Percentiles rank a stretch among this genome's conserved stretches.
phyloP scores from a whole-genome alignment of 2,329 filamentous ascomycete genomes.

The Fusarium piperis region DNA sequence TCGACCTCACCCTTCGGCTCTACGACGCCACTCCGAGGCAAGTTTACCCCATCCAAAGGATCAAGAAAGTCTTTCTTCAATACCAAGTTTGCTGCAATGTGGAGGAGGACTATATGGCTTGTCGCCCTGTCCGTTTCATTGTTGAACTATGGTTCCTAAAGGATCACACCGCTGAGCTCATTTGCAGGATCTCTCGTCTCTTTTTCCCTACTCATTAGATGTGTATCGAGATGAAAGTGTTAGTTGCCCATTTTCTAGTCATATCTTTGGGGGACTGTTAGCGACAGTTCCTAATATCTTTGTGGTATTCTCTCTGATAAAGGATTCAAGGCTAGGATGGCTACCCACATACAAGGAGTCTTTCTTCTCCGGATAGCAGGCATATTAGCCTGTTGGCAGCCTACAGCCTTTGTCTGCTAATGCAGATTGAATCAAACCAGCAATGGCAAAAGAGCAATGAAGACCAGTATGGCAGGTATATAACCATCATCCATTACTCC shows the following conservation, averaged over 20 bases:
- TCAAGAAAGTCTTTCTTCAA: neutral
- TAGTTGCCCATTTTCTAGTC: neutral
- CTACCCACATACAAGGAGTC: neutral
- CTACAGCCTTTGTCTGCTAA: neutral
- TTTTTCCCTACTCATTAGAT: neutral
- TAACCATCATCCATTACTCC: neutral
- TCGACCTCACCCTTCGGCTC: neutral
- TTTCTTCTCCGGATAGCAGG: neutral
- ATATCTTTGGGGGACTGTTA: rapidly evolving
- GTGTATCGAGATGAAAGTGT: neutral
- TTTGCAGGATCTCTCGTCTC: neutral
- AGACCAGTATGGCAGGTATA: neutral
- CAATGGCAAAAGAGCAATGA: neutral
- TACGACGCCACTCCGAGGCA: neutral
- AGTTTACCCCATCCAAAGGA: neutral
- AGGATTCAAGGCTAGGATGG: neutral
- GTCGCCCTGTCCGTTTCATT: neutral
- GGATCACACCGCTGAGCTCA: neutral
- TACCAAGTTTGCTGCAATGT: neutral
- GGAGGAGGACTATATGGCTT: neutral
- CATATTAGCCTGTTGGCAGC: neutral
- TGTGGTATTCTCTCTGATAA: neutral
- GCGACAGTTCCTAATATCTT: neutral
- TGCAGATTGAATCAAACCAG: neutral
- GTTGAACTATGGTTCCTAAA: neutral